These are phyloP conservation scores for Ramichloridium luteum DNA, from an alignment of 2,329 filamentous ascomycete species.

Conservation along the genomic window DNA sequence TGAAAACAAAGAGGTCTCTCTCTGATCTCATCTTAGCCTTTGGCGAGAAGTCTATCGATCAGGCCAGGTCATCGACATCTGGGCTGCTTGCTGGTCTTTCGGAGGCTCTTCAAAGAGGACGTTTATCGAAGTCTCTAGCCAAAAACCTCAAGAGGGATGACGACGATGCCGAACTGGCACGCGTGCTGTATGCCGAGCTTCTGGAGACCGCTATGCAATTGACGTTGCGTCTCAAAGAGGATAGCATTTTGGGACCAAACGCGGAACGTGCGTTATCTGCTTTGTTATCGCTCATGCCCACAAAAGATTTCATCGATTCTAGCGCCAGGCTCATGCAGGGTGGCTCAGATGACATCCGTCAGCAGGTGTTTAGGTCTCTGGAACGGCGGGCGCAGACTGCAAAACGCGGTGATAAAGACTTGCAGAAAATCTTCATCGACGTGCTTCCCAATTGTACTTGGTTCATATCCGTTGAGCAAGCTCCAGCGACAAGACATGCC, in stretches of 20 bases:
- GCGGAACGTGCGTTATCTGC: slow-evolving; percentile 61
- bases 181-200: slow-evolving; percentile 22
- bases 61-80: slow-evolving; percentile 23
- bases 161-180: slow-evolving; percentile 14
- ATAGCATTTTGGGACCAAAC: slow-evolving; percentile 26
- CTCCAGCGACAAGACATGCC: slow-evolving; percentile 68
- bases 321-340: slow-evolving; percentile 70
- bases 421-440: slow-evolving; percentile 54
- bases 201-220: slow-evolving; percentile 38
- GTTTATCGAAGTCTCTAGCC: slow-evolving; percentile 17
- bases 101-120: slow-evolving; percentile 19
- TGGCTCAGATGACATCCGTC: slow-evolving; percentile 58
- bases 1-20: slow-evolving; percentile 60
- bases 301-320: slow-evolving; percentile 77
- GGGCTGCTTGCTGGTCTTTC: slow-evolving; percentile 30
- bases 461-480: slow-evolving; percentile 60
- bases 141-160: slow-evolving; percentile 16
- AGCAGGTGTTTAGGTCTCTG: slow-evolving; percentile 69
- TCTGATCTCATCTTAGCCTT: slow-evolving; percentile 60
- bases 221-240: slow-evolving; percentile 48
- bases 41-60: slow-evolving; percentile 31
- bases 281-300: slow-evolving; percentile 73
- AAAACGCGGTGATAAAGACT: slow-evolving; percentile 55
- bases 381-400: slow-evolving; percentile 67
- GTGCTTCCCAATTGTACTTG: slow-evolving; percentile 39